Base-by-base conservation (phyloP, 371 early-diverging fungal species). In the Apophysomyces elegans region DNA sequence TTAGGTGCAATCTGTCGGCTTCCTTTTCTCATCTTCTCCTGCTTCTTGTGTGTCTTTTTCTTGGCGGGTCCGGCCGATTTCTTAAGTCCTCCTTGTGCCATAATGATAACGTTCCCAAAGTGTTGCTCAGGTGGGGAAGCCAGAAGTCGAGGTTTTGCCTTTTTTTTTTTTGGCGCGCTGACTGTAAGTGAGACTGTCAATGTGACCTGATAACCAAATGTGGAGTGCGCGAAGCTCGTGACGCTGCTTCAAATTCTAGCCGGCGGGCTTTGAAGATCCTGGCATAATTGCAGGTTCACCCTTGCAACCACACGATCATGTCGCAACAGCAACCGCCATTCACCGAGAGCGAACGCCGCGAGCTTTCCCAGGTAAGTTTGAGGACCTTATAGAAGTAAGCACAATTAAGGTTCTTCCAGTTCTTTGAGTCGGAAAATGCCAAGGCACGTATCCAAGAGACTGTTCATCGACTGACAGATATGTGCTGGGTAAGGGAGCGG, bases 341-440 rank as follows among this genome's bases (percentile, higher is more conserved):
- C 65, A 78, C 81, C 65, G 85, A 85, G 66, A 77, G 77, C 68
- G 79, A 84, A 46, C 88, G 86, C 76, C 81, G 80, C 36, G 91
- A 90, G 81, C 87, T 90, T 43, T 76, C 76, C 64, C 71, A 74
- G 50, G 74, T 74, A 71, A 35, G 39, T 16, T 14, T n/a, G 7
- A 43, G 38, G 38, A 61, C 37, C 8, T 16, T 35, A 4, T 13
- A 14, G 43, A 45, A 45, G 36, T 11, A 45, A 36, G 11, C 16
- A 57, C 14, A n/a, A 11, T 8, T 6, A 5, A 39, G n/a, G 36
- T 12, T 4, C n/a, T 59, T 59, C n/a, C 21, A 73, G 73, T 91
- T 91, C 75, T 79, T 91, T 61, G 88, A 88, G 77, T 78, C 77
- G 56, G 92, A 93, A 70, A 80, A 91, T 67, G 88, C 89, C 68